Conservation (phyloP, 306 rosid genomes). For the Citrullus colocynthis region DNA sequence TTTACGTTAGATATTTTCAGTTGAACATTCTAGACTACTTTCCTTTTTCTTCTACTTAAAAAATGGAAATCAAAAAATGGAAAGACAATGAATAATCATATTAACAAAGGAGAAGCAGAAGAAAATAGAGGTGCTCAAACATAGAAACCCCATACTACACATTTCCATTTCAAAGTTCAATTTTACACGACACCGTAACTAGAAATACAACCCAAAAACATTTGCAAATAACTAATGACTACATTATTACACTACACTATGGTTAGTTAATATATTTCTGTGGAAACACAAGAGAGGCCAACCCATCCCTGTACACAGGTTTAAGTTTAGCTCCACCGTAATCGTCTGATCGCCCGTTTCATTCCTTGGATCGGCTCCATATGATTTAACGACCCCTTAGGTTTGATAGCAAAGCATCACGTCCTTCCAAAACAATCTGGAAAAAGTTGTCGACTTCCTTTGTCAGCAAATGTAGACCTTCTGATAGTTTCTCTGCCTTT, state of each 20-base stretch:
- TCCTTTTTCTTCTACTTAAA: neutral
- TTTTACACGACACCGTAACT: neutral
- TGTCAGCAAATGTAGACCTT: slow-evolving; percentile 55
- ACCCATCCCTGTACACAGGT: neutral
- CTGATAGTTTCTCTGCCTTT: slow-evolving; percentile 35
- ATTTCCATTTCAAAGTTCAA: neutral
- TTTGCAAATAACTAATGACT: neutral
- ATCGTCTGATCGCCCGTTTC: neutral
- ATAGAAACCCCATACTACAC: neutral
- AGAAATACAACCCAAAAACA: neutral
- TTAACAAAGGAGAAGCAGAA: neutral
- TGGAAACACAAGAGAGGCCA: neutral
- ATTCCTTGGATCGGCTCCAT: slow-evolving; percentile 10
- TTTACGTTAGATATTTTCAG: neutral
- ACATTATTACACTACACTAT: neutral
- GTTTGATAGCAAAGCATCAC: slow-evolving; percentile 47
- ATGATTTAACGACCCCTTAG: slow-evolving; percentile 32
- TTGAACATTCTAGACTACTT: neutral
- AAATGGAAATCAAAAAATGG: neutral
- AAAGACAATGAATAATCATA: neutral
- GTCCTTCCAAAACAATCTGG: slow-evolving; percentile 42
- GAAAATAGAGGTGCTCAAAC: neutral
- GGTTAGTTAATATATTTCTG: neutral
- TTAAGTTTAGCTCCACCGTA: neutral
- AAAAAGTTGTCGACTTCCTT: slow-evolving; percentile 66